Conservation (phyloP, 371 early-diverging fungal species). For the Apophysomyces sp. region DNA sequence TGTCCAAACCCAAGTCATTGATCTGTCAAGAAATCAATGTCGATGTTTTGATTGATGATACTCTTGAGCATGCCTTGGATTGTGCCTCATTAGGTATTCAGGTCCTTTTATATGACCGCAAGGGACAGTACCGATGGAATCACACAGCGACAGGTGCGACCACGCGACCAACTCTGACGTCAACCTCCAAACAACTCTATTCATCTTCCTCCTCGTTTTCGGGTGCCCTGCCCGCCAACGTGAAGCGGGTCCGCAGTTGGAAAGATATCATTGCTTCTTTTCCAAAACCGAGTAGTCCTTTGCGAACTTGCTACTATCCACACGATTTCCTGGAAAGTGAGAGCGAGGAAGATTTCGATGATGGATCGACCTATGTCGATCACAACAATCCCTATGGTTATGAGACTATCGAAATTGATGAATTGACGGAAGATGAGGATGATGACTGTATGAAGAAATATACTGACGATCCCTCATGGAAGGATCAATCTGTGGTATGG, state of each 20-base stretch:
- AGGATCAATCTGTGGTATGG: not conserved
- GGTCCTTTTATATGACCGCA: slow-evolving; percentile 49
- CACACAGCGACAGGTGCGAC: slow-evolving; percentile 11
- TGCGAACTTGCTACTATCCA: slow-evolving; percentile 32
- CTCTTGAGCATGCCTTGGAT: slow-evolving; percentile 46
- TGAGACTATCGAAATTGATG: slow-evolving; percentile 27
- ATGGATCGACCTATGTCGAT: slow-evolving; percentile 4
- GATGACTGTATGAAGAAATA: not conserved
- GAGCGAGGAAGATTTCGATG: slow-evolving; percentile 25
- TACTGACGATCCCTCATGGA: slow-evolving; percentile 1
- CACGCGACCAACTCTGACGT: slow-evolving; percentile 23
- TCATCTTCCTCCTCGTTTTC: slow-evolving; percentile 1
- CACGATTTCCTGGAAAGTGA: slow-evolving; percentile 15
- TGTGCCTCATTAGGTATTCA: slow-evolving; percentile 45
- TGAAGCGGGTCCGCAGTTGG: slow-evolving; percentile 44
- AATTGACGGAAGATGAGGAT: slow-evolving; percentile 14
- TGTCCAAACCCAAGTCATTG: slow-evolving; percentile 52
- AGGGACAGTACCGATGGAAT: slow-evolving; percentile 50
- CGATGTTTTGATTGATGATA: slow-evolving; percentile 52
- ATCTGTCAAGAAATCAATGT: slow-evolving; percentile 54
- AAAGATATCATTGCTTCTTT: slow-evolving; percentile 43
- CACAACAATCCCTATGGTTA: slow-evolving; percentile 12
- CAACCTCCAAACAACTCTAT: slow-evolving; percentile 27
- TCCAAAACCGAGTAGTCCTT: slow-evolving; percentile 42
- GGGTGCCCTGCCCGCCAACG: slow-evolving; percentile 30